Percentiles rank a stretch among this genome's conserved stretches.
These are phyloP conservation scores for Ceratocystis harringtonii DNA, from an alignment of 2,329 filamentous ascomycete species.

Conservation along the genomic window DNA sequence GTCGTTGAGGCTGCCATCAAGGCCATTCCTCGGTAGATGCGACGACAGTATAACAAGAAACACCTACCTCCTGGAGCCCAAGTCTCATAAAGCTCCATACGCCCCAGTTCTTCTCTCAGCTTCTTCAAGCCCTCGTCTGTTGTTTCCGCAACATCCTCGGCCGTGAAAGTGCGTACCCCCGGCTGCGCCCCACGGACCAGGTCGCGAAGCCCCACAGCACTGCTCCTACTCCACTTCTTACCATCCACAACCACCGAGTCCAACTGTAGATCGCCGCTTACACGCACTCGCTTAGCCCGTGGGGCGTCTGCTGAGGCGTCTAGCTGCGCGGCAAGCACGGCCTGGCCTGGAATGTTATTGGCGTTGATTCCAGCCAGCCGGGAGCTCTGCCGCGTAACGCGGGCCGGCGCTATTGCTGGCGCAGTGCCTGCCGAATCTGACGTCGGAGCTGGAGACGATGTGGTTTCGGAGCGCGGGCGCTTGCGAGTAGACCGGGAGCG, in stretches of 20 bases:
- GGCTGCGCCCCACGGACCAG: constrained; percentile 56
- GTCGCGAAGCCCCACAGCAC: constrained; percentile 44
- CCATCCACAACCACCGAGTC: constrained; percentile 68
- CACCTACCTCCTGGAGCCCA: constrained; percentile 62
- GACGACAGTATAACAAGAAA: not conserved
- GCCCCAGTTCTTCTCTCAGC: constrained; percentile 61
- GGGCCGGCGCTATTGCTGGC: constrained; percentile 32
- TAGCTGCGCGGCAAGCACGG: constrained; percentile 34
- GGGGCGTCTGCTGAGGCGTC: constrained; percentile 27
- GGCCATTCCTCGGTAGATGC: not conserved
- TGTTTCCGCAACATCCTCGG: constrained; percentile 69
- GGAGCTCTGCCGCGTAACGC: constrained; percentile 43
- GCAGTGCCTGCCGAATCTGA: not conserved
- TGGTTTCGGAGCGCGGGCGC: constrained; percentile 23
- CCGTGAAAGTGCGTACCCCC: constrained; percentile 69
- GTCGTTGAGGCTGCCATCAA: not conserved
- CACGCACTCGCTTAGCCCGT: constrained; percentile 43
- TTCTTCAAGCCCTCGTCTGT: constrained; percentile 60
- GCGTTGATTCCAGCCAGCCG: constrained; percentile 41
- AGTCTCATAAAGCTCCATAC: constrained; percentile 63
- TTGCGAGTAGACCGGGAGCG: not conserved
- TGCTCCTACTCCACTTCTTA: constrained; percentile 54
- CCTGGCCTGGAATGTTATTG: constrained; percentile 28
- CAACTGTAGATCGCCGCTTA: constrained; percentile 48
- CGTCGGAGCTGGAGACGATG: not conserved